Base-by-base conservation (phyloP, 257 asterid species). In the Capsicum rhomboideum region DNA sequence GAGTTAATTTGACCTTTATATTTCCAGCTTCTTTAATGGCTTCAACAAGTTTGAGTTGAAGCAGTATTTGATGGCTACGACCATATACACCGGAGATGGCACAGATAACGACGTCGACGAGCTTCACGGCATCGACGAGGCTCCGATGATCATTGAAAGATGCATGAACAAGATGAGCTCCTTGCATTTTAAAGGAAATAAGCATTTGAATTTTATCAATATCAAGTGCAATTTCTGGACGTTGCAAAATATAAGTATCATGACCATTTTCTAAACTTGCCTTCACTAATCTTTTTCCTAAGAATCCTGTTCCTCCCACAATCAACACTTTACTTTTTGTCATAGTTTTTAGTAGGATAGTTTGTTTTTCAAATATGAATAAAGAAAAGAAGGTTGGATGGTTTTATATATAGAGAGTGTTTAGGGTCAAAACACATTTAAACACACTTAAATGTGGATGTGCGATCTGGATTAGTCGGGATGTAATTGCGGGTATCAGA, bases 11-110 rank as follows among this genome's bases (percentile, higher is more conserved):
- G 8, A 91, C 97, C 98, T 93, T 92, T 61, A 93, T 68, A 83
- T 95, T 95, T 37, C 97, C 97, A 21, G 96, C 98, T 91, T 95
- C 92, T 87, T 93, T 91, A 82, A 95, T 95, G 79, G 97, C 98
- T 6, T 91, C 84, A 28, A 93, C 95, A 55, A 95, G 92, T 87
- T 92, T 92, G 17, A 91, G 95, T 90, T 95, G 98, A 81, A 88
- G 4, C 82, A 92, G 42, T 53, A 95, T 81, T 40, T 90, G 92
- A n/a, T 93, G 98, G 84, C 92, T 93, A 79, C 97, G 83, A 61
- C 90, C 90, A 84, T 91, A 95, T 46, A 90, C 97, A 10, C 98
- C 98, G 4, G 98, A 95, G 91, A 95, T 92, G 69, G 98, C 89
- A 77, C 91, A 91, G 5, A 94, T 86, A 55, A 94, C 97, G n/a